Evolutionary conservation across 352 stramenopile species (phyloP), one percentile per base, ranked within the genome.

Genomic region (Pythium utonaiense): DNA sequence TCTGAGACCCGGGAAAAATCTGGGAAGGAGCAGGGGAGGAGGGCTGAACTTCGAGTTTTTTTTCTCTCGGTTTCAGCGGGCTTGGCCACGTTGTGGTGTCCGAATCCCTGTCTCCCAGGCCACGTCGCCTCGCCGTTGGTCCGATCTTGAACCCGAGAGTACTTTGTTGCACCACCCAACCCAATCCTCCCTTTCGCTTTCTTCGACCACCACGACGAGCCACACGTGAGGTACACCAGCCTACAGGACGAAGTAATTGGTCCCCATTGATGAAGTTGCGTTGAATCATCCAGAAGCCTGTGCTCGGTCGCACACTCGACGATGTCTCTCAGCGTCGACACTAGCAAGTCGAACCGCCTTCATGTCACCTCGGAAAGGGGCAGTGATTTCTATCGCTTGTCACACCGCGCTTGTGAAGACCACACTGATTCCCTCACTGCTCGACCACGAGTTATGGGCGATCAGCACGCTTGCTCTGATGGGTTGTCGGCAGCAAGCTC

Each of bases 221-320:
- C 24, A 17, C 42, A 24, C 45, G 44, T 47, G 45, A 33, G 31
- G 48, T n/a, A n/a, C n/a, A n/a, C n/a, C n/a, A n/a, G n/a, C n/a
- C 55, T 42, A 55, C 55, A 54, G 55, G 53, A 60, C 53, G 36
- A 22, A 8, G 25, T 16, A 3, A 36, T n/a, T 17, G 24, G 8
- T 54, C 48, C 28, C 28, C 58, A 65, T 66, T 60, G 25, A 66
- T 66, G 59, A 66, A 66, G 30, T 66, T 66, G 17, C 51, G 25
- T 54, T 33, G 14, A 33, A 1, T 38, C 31, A 54, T 30, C 51
- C 34, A 66, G 50, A 33, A 16, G 40, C 33, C 3, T 49, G n/a
- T 50, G 31, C 24, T 21, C 13, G 27, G 14, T 25, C n/a, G 14
- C 36, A 8, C 0, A 19, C n/a, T 17, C 3, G 25, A 25, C 30